Evolutionary conservation across 2,329 filamentous ascomycete species (phyloP).

Genomic region (Colletotrichum sp.): DNA sequence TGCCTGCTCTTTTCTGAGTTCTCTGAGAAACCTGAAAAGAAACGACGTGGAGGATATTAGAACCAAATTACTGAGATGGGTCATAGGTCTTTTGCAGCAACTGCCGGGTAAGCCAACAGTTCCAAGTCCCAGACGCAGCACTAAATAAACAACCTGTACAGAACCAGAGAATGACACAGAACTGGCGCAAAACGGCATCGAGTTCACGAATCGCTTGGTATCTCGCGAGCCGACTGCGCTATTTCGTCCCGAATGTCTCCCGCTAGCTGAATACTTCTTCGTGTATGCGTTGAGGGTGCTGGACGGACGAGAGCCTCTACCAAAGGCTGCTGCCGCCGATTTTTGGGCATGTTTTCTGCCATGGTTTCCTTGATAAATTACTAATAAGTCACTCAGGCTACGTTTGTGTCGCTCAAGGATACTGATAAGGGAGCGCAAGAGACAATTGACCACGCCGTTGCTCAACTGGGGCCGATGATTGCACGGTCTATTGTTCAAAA

Average conservation of each 20-base stretch:
- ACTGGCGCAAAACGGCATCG: slow-evolving; percentile 74
- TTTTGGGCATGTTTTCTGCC: slow-evolving; percentile 67
- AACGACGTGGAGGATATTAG: slow-evolving; percentile 52
- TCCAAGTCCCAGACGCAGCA: not conserved
- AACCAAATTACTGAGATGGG: slow-evolving; percentile 61
- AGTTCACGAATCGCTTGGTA: slow-evolving; percentile 70
- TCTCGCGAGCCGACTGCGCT: slow-evolving; percentile 65
- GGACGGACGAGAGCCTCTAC: slow-evolving; percentile 72
- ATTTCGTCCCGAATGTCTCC: slow-evolving; percentile 58
- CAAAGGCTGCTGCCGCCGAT: slow-evolving; percentile 74
- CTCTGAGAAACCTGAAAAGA: slow-evolving; percentile 51
- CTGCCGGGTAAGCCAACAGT: slow-evolving; percentile 55
- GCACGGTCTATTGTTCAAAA: slow-evolving; percentile 65
- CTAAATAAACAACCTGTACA: slow-evolving; percentile 23
- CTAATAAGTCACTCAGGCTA: slow-evolving; percentile 43
- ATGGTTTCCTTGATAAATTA: not conserved
- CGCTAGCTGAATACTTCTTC: slow-evolving; percentile 69
- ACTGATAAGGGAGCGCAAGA: slow-evolving; percentile 45
- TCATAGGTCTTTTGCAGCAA: slow-evolving; percentile 63
- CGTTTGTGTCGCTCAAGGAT: slow-evolving; percentile 54
- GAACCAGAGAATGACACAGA: slow-evolving; percentile 71
- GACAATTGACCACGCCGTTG: slow-evolving; percentile 53
- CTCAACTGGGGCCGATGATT: slow-evolving; percentile 66
- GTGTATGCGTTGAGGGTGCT: slow-evolving; percentile 74
- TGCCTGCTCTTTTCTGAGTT: slow-evolving; percentile 72